phyloP scores from a whole-genome alignment of 2,329 filamentous ascomycete genomes.

The Colletotrichum orchidophilum region DNA sequence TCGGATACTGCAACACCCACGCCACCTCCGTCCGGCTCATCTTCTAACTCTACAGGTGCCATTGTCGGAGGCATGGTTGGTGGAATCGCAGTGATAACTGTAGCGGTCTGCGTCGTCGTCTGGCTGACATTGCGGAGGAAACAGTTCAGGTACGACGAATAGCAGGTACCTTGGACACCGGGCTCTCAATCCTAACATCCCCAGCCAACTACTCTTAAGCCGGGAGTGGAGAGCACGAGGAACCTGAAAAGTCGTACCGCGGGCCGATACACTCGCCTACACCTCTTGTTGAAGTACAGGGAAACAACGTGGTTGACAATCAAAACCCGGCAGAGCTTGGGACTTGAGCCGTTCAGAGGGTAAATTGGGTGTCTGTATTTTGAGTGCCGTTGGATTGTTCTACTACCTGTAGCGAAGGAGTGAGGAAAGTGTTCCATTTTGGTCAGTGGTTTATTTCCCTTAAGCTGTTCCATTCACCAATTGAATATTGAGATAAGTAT shows the following conservation, averaged over 20 bases:
- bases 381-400: background rate
- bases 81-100: slow-evolving; percentile 4
- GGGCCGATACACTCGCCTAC: background rate
- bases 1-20: background rate
- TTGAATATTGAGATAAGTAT: background rate
- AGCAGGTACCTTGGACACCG: background rate
- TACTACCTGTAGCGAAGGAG: background rate
- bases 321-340: background rate
- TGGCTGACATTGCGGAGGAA: slow-evolving; percentile 6
- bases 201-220: background rate
- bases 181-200: background rate
- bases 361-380: background rate
- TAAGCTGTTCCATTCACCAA: background rate
- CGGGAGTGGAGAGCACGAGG: background rate
- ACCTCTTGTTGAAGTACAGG: background rate
- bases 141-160: background rate
- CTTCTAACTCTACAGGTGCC: background rate
- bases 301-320: background rate
- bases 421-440: background rate
- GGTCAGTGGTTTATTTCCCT: background rate
- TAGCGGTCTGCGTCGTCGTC: slow-evolving; percentile 16
- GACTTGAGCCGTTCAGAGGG: background rate
- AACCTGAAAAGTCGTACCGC: background rate
- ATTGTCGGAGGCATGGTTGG: slow-evolving; percentile 14
- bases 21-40: background rate